Evolutionary conservation across 1,139 yeast species (phyloP).

Genomic region (Insectozyma bohioensis): DNA sequence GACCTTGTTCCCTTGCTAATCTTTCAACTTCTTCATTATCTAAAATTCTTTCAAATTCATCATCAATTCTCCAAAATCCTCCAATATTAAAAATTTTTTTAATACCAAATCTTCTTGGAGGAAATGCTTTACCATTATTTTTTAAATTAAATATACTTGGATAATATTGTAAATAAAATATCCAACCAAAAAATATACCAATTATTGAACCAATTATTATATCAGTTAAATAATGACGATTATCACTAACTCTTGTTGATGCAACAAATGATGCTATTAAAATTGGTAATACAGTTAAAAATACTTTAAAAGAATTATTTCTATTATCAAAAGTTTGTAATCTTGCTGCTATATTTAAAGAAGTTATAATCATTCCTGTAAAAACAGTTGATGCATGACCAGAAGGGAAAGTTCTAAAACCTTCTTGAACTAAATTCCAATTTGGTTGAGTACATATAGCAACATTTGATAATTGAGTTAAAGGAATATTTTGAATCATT

Average conservation of each 20-base stretch:
- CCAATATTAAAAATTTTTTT: constrained; percentile 24
- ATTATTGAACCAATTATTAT: constrained; percentile 41
- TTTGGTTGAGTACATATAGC: constrained; percentile 33
- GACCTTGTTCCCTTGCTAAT: constrained; percentile 5
- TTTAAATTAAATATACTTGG: constrained; percentile 32
- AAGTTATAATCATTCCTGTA: constrained; percentile 39
- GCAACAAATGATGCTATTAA: constrained; percentile 38
- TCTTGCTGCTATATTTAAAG: constrained; percentile 38
- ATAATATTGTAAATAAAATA: constrained; percentile 43
- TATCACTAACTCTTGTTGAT: constrained; percentile 48
- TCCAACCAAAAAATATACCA: constrained; percentile 32
- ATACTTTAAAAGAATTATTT: constrained; percentile 34
- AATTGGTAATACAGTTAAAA: constrained; percentile 36
- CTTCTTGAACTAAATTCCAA: constrained; percentile 36
- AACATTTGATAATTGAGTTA: constrained; percentile 28
- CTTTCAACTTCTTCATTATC: constrained; percentile 8
- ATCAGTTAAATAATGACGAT: constrained; percentile 47
- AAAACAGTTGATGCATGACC: constrained; percentile 53
- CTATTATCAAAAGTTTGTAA: constrained; percentile 38
- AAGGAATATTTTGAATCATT: constrained; percentile 12
- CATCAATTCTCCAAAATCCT: constrained; percentile 35
- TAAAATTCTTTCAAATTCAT: constrained; percentile 21
- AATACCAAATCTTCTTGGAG: constrained; percentile 45
- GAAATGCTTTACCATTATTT: constrained; percentile 42
- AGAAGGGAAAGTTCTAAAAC: constrained; percentile 52